Evolutionary conservation across 2,329 filamentous ascomycete genomes (phyloP).

Genomic region (Drechslerella dactyloides): DNA sequence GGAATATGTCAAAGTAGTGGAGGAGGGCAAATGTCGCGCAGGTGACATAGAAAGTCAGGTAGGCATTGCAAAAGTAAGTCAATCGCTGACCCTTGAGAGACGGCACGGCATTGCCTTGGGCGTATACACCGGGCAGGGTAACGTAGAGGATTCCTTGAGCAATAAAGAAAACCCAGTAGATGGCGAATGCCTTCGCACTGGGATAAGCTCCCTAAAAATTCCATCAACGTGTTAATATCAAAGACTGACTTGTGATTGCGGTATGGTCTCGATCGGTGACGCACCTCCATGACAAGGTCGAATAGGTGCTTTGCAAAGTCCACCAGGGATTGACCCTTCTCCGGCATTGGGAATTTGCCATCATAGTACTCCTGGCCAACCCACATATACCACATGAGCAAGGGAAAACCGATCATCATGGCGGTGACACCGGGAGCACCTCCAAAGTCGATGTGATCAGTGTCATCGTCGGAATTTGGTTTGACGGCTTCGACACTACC

Average conservation of each 20-base stretch:
- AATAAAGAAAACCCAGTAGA: constrained; percentile 93
- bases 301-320: constrained; percentile 77
- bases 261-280: constrained; percentile 1
- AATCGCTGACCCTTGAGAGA: constrained; percentile 85
- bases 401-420: constrained; percentile 93
- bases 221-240: not conserved
- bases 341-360: constrained; percentile 75
- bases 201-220: constrained; percentile 74
- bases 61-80: constrained; percentile 90
- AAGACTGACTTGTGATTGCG: not conserved
- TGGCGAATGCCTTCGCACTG: constrained; percentile 79
- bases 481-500: constrained; percentile 38
- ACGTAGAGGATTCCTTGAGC: constrained; percentile 85
- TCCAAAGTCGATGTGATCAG: constrained; percentile 77
- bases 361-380: constrained; percentile 91
- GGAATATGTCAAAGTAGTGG: constrained; percentile 84
- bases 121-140: constrained; percentile 82
- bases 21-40: constrained; percentile 73
- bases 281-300: constrained; percentile 71
- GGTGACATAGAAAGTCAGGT: constrained; percentile 85
- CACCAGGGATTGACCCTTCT: constrained; percentile 68
- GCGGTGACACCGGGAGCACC: constrained; percentile 77
- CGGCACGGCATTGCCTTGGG: constrained; percentile 84
- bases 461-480: constrained; percentile 55
- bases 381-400: constrained; percentile 99